These are phyloP conservation scores for Cyanidium caldarium DNA, from an alignment of 23 red algal species.

Conservation along the genomic window DNA sequence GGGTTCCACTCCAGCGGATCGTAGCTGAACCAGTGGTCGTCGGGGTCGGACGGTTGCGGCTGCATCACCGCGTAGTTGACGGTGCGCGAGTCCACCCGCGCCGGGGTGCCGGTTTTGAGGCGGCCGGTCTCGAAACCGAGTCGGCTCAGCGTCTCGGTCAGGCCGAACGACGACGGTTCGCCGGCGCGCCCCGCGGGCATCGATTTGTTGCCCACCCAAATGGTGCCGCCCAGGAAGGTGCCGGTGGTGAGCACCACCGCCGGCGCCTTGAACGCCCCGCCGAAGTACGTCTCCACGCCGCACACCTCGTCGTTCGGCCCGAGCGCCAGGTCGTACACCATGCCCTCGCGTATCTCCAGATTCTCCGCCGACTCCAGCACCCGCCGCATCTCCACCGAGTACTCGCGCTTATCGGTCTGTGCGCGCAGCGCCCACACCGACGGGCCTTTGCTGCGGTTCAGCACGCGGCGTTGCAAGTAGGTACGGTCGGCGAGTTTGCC, in stretches of 20 bases:
- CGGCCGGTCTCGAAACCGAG: conserved; percentile 86
- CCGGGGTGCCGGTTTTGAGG: conserved; percentile 92
- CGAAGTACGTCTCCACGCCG: conserved; percentile 10
- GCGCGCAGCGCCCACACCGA: conserved; percentile 92
- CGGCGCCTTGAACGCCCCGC: conserved; percentile 40
- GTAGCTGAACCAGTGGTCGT: conserved; percentile 98
- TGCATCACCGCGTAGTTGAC: conserved; percentile 78
- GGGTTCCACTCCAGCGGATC: conserved; percentile 75
- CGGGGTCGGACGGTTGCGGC: conserved; percentile 54
- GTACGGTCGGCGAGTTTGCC: conserved; percentile 79
- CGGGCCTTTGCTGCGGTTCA: conserved; percentile 91
- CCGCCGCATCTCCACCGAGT: conserved; percentile 64
- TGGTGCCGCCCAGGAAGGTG: conserved; percentile 85
- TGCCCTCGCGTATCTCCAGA: conserved; percentile 87
- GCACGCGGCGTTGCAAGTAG: conserved; percentile 87
- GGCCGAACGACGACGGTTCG: conserved; percentile 61
- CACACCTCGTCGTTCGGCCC: conserved; percentile 53
- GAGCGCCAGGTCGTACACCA: conserved; percentile 66
- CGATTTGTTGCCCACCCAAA: conserved; percentile 83
- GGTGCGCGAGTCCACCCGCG: conserved; percentile 56
- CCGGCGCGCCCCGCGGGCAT: conserved; percentile 93
- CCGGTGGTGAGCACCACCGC: conserved; percentile 83
- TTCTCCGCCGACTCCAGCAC: conserved; percentile 39
- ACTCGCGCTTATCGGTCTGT: conserved; percentile 97
- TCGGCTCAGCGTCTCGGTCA: conserved; percentile 58